phyloP scores from a whole-genome alignment of 306 rosid genomes.

The Prunus padus region DNA sequence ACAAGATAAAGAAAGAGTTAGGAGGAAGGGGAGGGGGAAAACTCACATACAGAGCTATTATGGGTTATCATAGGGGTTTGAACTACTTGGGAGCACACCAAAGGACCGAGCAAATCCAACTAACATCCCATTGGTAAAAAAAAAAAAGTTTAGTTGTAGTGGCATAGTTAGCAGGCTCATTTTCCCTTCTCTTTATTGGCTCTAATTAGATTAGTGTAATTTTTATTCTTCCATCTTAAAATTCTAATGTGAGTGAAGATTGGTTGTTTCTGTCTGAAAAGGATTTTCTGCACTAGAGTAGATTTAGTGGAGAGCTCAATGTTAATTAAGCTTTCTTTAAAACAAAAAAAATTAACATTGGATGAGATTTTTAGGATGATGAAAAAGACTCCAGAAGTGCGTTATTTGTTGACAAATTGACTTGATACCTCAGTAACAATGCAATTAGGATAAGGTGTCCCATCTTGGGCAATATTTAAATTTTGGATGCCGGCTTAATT shows the following conservation, averaged over 20 bases:
- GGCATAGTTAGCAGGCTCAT: not conserved
- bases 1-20: too few species aligned
- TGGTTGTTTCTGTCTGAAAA: not conserved
- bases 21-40: too few species aligned
- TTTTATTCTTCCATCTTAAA: not conserved
- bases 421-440: not conserved
- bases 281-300: not conserved
- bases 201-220: not conserved
- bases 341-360: not conserved
- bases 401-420: not conserved
- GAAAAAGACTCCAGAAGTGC: not conserved
- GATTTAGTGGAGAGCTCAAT: too few species aligned
- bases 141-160: not conserved
- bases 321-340: too few species aligned
- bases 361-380: not conserved
- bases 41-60: too few species aligned
- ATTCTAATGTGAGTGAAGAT: not conserved
- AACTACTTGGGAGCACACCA: too few species aligned
- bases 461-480: not conserved
- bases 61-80: fast-evolving
- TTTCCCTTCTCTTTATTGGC: not conserved
- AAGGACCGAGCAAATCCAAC: too few species aligned
- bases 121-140: too few species aligned
- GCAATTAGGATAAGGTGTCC: conserved; percentile 12
- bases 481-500: not conserved